Evolutionary conservation across 208 protist genomes (phyloP), one percentile per base, ranked within the genome.

Genomic region (Leishmania aethiopica): DNA sequence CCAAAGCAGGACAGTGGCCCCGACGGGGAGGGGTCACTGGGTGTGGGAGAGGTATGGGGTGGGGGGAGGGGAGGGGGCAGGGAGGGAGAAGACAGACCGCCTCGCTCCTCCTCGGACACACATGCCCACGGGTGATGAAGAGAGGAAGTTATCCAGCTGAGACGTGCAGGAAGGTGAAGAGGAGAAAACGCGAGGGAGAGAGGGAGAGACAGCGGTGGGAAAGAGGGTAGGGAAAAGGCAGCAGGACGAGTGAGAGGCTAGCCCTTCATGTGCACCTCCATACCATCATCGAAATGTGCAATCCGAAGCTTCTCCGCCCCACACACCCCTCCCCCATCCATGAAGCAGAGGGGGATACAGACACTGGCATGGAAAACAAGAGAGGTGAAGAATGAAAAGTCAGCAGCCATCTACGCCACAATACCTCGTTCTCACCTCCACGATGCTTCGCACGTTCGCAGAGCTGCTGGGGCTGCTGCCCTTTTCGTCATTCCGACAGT

Each of bases 61-160:
- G 47, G 35, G 42, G 42, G 42, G 42, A 0, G 10, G 10, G 49
- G 49, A 15, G 49, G 49, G 49, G 35, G 15, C 0, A 15, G 51
- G 11, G 8, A 40, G 71, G 51, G 15, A 25, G 13, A 42, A 45
- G 72, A 55, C 7, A 51, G 49, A 22, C 51, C 47, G 45, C 69
- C n/a, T 25, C 40, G 49, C 72, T 59, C 49, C 35, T 45, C 51
- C 28, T 11, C 51, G 40, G 19, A 15, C 40, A 6, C 47, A 60
- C 25, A 22, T 28, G 40, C 13, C 17, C 57, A 62, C 53, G 22
- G 35, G 22, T 49, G 59, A 64, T 67, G 60, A 71, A 45, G 72
- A 82, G 77, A 84, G 49, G 42, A 25, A 19, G 32, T 51, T 5
- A 74, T 77, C 55, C 70, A 60, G 79, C 71, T n/a, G 32, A 62